A percentile compares a stretch with the other conserved stretches of the same genome.
These are phyloP conservation scores for Citrus reticulata DNA, from an alignment of 345 rosid species.

Conservation along the genomic window DNA sequence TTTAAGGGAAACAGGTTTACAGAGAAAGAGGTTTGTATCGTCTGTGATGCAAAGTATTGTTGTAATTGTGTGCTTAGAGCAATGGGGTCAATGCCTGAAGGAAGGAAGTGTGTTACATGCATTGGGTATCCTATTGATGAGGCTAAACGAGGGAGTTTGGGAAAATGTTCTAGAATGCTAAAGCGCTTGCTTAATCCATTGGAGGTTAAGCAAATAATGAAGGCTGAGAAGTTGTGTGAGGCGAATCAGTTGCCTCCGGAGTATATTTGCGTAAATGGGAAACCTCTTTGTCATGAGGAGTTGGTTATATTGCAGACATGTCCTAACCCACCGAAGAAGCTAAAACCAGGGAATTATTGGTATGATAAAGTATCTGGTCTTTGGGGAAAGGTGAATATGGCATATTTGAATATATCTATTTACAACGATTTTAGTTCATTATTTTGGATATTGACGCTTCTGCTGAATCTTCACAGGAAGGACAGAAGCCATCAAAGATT, in stretches of 20 bases:
- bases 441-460: conserved; percentile 20
- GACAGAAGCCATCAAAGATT: conserved; percentile 86
- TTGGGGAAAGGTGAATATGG: conserved; percentile 92
- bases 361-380: conserved; percentile 98
- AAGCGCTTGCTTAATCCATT: conserved; percentile 85
- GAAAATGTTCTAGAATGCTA: conserved; percentile 93
- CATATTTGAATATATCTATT: conserved; percentile 2
- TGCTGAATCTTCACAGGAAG: conserved; percentile 64
- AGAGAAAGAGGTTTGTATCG: conserved; percentile 94
- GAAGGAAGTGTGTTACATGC: conserved; percentile 94
- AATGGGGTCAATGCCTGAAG: conserved; percentile 99
- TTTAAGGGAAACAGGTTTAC: conserved; percentile 84
- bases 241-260: conserved; percentile 91
- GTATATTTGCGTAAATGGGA: conserved; percentile 78
- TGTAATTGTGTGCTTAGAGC: conserved; percentile 91
- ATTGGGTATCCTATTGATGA: conserved; percentile 85
- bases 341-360: conserved; percentile 98
- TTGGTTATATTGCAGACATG: conserved; percentile 74
- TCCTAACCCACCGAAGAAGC: conserved; percentile 80
- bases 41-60: conserved; percentile 94
- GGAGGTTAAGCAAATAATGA: conserved; percentile 93
- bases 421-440: conserved; percentile 1
- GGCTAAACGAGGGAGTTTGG: conserved; percentile 62
- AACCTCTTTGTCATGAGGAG: conserved; percentile 79
- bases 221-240: conserved; percentile 87